A percentile compares a stretch with the other conserved stretches of the same genome.
phyloP scores from a whole-genome alignment of 2,329 filamentous ascomycete species.

The Colletotrichum tamarilloi region DNA sequence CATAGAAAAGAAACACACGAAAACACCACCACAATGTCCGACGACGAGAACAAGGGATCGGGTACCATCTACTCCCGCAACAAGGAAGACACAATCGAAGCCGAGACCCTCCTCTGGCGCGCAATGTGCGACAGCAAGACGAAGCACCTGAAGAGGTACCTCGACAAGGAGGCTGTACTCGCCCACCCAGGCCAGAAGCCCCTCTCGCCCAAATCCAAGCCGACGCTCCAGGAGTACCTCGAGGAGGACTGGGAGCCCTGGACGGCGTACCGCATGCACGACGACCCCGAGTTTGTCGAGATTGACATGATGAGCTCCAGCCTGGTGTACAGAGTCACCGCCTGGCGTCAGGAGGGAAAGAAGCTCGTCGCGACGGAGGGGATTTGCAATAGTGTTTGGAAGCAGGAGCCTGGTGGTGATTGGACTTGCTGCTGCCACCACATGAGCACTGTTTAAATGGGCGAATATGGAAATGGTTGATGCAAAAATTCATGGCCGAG shows the following conservation, averaged over 20 bases:
- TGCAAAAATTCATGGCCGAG: background rate
- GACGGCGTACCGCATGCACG: conserved; percentile 50
- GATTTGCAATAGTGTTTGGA: conserved; percentile 47
- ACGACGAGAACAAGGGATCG: conserved; percentile 19
- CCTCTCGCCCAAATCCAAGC: conserved; percentile 45
- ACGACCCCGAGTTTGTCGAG: conserved; percentile 49
- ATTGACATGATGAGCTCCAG: conserved; percentile 50
- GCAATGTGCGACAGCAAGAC: conserved; percentile 47
- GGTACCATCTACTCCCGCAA: conserved; percentile 47
- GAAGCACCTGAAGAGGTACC: conserved; percentile 46
- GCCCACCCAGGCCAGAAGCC: conserved; percentile 45
- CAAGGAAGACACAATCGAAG: conserved; percentile 49
- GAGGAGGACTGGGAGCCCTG: conserved; percentile 48
- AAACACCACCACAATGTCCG: conserved; percentile 18
- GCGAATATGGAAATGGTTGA: background rate
- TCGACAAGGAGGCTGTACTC: conserved; percentile 47
- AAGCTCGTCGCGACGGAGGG: conserved; percentile 48
- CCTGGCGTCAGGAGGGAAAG: conserved; percentile 43
- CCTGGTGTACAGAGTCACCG: conserved; percentile 46
- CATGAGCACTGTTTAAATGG: conserved; percentile 38
- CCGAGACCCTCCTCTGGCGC: conserved; percentile 48
- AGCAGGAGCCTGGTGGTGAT: conserved; percentile 47
- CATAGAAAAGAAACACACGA: background rate
- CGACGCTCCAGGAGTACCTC: conserved; percentile 45
- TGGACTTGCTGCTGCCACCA: conserved; percentile 49